These are phyloP conservation scores for Exidia glandulosa DNA, from an alignment of 768 basidiomycete genomes.

Conservation along the genomic window DNA sequence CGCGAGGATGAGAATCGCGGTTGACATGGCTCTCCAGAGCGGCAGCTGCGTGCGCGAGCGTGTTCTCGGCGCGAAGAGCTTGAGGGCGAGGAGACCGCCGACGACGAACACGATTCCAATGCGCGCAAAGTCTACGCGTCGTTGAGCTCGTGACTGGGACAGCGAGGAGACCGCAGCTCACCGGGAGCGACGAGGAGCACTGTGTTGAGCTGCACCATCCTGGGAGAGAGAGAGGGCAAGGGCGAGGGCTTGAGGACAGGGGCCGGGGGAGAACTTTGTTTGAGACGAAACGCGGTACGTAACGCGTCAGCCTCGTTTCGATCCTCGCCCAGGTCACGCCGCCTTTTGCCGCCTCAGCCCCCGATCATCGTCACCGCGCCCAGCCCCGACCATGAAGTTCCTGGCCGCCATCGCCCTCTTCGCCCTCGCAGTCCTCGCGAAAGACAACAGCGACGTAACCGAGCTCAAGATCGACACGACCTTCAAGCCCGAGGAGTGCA, in stretches of 20 bases:
- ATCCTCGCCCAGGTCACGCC: background rate
- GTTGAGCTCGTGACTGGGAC: too few relatives aligned
- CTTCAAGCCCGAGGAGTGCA: conserved; percentile 45
- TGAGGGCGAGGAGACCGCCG: background rate
- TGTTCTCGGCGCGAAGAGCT: background rate
- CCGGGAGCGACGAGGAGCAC: background rate
- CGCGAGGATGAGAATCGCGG: background rate
- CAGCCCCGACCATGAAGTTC: background rate
- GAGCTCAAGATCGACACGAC: conserved; percentile 56
- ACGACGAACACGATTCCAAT: background rate
- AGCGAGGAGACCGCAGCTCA: too few relatives aligned
- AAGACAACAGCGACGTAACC: conserved; percentile 6
- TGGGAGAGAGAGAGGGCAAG: background rate
- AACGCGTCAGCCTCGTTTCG: background rate
- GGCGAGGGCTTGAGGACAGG: too few relatives aligned
- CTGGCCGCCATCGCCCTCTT: background rate
- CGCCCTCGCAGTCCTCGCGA: background rate
- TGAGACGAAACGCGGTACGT: background rate
- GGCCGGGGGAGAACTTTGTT: too few relatives aligned
- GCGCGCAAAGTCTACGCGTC: background rate
- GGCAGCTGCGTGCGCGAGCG: background rate
- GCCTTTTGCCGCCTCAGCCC: background rate
- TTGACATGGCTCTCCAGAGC: background rate
- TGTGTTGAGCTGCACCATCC: background rate
- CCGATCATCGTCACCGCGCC: background rate